Evolutionary conservation across 2,329 filamentous ascomycete species (phyloP).

Genomic region (Calonectria hawksworthii): DNA sequence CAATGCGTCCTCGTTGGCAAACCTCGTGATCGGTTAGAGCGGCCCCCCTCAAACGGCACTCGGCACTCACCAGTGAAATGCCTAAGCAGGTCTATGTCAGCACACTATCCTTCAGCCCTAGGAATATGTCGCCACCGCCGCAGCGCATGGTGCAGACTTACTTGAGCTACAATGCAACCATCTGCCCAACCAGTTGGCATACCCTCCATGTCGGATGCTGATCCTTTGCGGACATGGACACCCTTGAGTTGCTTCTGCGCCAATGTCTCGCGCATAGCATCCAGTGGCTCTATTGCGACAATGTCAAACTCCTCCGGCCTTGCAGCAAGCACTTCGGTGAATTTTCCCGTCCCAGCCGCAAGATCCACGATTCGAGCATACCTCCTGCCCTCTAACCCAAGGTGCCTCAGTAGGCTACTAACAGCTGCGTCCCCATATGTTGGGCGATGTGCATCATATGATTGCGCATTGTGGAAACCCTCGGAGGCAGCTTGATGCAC

Average conservation of each 20-base stretch:
- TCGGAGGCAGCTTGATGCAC: conserved; percentile 67
- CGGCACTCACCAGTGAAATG: conserved; percentile 68
- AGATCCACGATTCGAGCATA: conserved; percentile 72
- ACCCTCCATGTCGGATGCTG: conserved; percentile 69
- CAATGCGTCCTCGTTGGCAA: conserved; percentile 74
- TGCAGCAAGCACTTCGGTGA: conserved; percentile 73
- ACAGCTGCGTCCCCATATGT: conserved; percentile 74
- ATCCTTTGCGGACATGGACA: conserved; percentile 70
- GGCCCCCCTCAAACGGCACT: not conserved
- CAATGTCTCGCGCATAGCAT: conserved; percentile 74
- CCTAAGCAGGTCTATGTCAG: conserved; percentile 47
- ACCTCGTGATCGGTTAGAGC: conserved; percentile 62
- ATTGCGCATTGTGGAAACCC: conserved; percentile 74
- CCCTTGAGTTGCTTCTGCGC: conserved; percentile 68
- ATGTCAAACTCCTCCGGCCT: conserved; percentile 73
- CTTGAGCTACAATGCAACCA: conserved; percentile 77
- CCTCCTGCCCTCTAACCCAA: conserved; percentile 63
- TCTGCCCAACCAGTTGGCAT: conserved; percentile 70
- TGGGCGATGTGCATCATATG: conserved; percentile 78
- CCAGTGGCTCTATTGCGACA: conserved; percentile 74
- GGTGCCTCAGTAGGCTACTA: conserved; percentile 67
- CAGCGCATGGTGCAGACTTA: conserved; percentile 53
- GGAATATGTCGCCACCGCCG: not conserved
- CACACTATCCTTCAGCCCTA: not conserved
- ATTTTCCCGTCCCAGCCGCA: conserved; percentile 78